Evolutionary conservation across 208 protist species (phyloP).

Genomic region (Herpetomonas tarakana): DNA sequence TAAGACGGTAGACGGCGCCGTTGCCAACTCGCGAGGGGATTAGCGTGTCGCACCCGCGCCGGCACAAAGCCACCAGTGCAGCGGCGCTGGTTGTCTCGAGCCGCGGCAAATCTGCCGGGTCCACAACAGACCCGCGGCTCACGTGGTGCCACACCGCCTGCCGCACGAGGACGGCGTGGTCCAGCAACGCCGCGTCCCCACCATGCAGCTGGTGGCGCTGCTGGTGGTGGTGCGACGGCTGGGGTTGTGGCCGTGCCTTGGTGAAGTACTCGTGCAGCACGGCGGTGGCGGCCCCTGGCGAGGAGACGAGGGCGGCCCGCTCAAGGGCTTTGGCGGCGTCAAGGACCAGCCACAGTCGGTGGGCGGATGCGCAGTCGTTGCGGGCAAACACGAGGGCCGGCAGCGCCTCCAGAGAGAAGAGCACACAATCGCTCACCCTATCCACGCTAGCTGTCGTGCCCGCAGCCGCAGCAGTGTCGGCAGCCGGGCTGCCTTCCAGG

Average conservation of each 20-base stretch:
- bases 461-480: background rate
- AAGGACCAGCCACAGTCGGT: conserved; percentile 11
- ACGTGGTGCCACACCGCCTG: background rate
- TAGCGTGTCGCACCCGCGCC: background rate
- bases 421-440: background rate
- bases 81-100: background rate
- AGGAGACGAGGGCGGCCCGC: background rate
- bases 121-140: background rate
- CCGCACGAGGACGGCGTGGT: background rate
- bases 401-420: background rate
- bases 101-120: background rate
- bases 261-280: background rate
- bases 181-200: background rate
- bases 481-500: background rate
- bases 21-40: background rate
- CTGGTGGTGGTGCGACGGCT: no score
- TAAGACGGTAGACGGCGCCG: background rate
- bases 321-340: conserved; percentile 8
- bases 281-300: background rate
- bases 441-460: no score
- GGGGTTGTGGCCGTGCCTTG: no score
- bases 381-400: background rate
- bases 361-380: conserved; percentile 2
- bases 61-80: background rate
- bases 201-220: no score